Evolutionary conservation across 192 early-diverging fungal species (phyloP).

Genomic region (Umbelopsis ramanniana): DNA sequence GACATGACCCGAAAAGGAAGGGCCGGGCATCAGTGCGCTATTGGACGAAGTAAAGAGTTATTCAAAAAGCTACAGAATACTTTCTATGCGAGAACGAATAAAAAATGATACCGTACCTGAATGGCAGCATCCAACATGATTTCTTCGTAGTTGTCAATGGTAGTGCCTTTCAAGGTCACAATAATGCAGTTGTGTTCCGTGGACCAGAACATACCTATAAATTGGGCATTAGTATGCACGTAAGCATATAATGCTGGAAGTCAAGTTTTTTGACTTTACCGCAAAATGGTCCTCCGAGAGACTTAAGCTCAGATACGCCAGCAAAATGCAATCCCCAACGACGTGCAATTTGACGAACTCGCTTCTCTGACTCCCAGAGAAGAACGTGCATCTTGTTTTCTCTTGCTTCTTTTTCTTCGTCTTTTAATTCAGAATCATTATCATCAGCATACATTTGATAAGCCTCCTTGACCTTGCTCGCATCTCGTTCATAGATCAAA

Average conservation of each 20-base stretch:
- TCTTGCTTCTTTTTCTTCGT: background rate
- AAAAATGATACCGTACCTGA: constrained; percentile 38
- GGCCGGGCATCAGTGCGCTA: constrained; percentile 47
- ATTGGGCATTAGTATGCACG: background rate
- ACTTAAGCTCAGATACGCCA: constrained; percentile 53
- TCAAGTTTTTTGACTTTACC: constrained; percentile 23
- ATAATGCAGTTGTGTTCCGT: constrained; percentile 50
- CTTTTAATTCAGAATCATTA: background rate
- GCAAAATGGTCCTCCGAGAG: constrained; percentile 50
- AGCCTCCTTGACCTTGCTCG: constrained; percentile 45
- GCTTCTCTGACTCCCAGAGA: constrained; percentile 38
- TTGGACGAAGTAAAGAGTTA: background rate
- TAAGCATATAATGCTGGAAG: background rate
- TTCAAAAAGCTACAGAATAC: background rate
- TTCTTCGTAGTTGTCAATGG: constrained; percentile 53
- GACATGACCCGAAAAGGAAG: constrained; percentile 55
- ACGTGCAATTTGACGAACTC: constrained; percentile 35
- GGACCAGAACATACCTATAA: constrained; percentile 45
- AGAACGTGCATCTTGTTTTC: constrained; percentile 30
- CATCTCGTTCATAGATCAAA: constrained; percentile 52
- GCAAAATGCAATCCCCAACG: constrained; percentile 45
- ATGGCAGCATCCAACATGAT: constrained; percentile 50
- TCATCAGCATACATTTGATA: constrained; percentile 30
- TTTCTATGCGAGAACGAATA: no score
- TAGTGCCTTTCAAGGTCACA: constrained; percentile 54